phyloP scores from a whole-genome alignment of 2,329 filamentous ascomycete genomes.

The Calonectria henricotiae region DNA sequence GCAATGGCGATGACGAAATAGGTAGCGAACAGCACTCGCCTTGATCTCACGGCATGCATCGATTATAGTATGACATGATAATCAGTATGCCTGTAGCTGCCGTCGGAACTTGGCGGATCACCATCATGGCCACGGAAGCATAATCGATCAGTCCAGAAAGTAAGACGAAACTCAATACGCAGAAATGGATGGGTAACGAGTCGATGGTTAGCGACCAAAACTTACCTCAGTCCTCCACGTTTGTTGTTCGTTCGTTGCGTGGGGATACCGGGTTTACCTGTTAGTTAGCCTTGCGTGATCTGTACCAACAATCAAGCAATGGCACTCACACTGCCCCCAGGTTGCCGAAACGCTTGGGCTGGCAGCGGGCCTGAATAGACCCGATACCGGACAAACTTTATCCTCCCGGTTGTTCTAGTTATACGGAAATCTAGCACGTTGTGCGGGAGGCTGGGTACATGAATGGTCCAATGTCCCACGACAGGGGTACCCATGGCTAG shows the following conservation, averaged over 20 bases:
- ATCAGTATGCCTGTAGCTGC: neutral
- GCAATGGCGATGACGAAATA: slow-evolving; percentile 16
- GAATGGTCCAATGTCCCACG: slow-evolving; percentile 12
- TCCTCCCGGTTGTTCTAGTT: neutral
- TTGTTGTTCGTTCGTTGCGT: neutral
- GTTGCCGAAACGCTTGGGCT: neutral
- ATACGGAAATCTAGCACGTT: neutral
- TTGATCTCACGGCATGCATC: neutral
- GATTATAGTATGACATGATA: neutral
- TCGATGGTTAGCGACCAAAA: neutral
- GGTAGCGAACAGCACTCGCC: neutral
- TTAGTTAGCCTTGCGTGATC: neutral
- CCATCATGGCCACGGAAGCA: neutral
- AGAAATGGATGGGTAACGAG: neutral
- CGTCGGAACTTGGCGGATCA: neutral
- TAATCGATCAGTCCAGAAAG: neutral
- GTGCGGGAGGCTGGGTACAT: neutral
- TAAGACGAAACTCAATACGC: neutral
- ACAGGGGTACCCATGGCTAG: slow-evolving; percentile 13
- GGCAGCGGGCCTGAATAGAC: neutral
- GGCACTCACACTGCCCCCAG: neutral
- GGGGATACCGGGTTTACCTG: neutral
- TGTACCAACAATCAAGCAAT: neutral
- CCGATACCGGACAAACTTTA: slow-evolving; percentile 14
- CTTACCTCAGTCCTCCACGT: neutral